Evolutionary conservation across 2,329 filamentous ascomycete genomes (phyloP).

Genomic region (Coniochaeta pulveracea): DNA sequence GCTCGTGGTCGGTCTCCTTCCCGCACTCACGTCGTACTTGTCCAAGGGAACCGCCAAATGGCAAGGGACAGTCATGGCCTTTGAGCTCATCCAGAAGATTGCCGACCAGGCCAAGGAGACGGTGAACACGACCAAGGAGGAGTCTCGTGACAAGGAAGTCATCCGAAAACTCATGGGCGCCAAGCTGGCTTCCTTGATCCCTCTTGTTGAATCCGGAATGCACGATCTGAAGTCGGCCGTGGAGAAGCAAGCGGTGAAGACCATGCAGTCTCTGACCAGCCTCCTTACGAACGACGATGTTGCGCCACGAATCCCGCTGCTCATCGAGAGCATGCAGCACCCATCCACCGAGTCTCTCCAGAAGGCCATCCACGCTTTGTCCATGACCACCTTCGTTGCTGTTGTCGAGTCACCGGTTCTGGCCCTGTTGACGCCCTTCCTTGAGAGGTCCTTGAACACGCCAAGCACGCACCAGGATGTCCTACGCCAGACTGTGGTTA

Average conservation of each 20-base stretch:
- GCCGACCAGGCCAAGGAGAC: constrained; percentile 88
- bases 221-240: constrained; percentile 89
- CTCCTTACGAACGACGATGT: constrained; percentile 97
- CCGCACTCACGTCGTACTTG: constrained; percentile 64
- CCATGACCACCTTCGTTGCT: constrained; percentile 96
- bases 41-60: constrained; percentile 83
- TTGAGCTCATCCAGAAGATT: constrained; percentile 80
- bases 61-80: constrained; percentile 88
- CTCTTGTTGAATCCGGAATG: constrained; percentile 86
- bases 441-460: constrained; percentile 88
- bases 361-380: constrained; percentile 93
- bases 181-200: constrained; percentile 77
- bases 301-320: constrained; percentile 76
- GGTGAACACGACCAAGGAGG: constrained; percentile 65
- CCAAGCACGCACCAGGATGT: constrained; percentile 89
- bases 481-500: constrained; percentile 87
- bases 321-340: constrained; percentile 92
- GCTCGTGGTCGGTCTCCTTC: constrained; percentile 71
- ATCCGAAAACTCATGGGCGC: constrained; percentile 84
- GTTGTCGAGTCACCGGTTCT: constrained; percentile 92
- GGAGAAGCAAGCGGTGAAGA: constrained; percentile 78
- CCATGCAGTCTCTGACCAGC: constrained; percentile 83
- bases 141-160: constrained; percentile 79
- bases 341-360: constrained; percentile 80
- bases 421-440: constrained; percentile 83